A percentile compares a stretch with the other conserved stretches of the same genome.
Conservation (phyloP, 2,329 filamentous ascomycete species). For the Xylariales sp. region DNA sequence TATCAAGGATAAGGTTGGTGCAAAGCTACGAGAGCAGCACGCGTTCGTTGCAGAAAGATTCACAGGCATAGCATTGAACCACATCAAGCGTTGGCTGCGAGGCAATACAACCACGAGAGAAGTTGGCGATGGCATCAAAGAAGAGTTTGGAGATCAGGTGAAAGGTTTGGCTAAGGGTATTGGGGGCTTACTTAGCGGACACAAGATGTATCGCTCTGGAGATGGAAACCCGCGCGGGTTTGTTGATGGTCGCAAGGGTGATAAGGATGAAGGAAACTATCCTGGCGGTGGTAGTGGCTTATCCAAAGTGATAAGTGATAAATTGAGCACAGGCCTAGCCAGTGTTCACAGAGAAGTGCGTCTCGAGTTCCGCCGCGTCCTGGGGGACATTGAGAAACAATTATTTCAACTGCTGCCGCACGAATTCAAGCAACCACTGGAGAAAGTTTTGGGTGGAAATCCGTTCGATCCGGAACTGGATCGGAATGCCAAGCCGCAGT, state of each 20-base stretch:
- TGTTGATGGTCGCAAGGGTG: constrained; percentile 17
- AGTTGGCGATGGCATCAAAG: constrained; percentile 37
- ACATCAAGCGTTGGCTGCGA: constrained; percentile 40
- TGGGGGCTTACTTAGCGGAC: constrained; percentile 36
- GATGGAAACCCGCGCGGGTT: constrained; percentile 28
- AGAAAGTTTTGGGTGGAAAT: constrained; percentile 42
- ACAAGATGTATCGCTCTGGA: constrained; percentile 26
- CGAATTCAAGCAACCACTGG: constrained; percentile 35
- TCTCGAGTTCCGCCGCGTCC: constrained; percentile 39
- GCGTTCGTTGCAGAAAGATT: constrained; percentile 40
- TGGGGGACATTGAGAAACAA: constrained; percentile 39
- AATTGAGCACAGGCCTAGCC: constrained; percentile 38
- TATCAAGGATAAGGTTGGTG: constrained; percentile 39
- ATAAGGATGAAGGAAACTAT: constrained; percentile 19
- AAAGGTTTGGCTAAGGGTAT: constrained; percentile 39
- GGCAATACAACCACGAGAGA: constrained; percentile 36
- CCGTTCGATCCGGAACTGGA: constrained; percentile 40
- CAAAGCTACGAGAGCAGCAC: constrained; percentile 35
- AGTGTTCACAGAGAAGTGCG: constrained; percentile 40
- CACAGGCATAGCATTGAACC: constrained; percentile 39
- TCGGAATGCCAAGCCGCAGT: constrained; percentile 22
- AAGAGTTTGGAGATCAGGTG: constrained; percentile 38
- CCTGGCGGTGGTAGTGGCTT: constrained; percentile 31
- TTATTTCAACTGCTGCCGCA: constrained; percentile 41
- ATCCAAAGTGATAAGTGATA: constrained; percentile 41